phyloP scores from a whole-genome alignment of 2,329 filamentous ascomycete genomes.

The Arthroderma sp. region DNA sequence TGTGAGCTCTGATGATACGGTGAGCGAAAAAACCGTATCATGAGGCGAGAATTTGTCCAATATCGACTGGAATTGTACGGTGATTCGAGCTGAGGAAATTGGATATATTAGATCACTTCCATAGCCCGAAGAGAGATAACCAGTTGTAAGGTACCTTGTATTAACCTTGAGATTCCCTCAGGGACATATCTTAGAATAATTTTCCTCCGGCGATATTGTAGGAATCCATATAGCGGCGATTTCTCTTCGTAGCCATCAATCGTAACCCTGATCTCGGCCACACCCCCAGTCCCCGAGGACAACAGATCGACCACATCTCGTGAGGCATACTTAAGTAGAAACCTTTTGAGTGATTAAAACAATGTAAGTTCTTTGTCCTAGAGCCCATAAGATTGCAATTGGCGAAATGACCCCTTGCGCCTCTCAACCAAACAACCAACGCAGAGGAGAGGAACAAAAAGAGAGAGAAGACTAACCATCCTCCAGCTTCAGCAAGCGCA shows the following conservation, averaged over 20 bases:
- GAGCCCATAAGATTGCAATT: not conserved
- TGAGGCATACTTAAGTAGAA: conserved; percentile 79
- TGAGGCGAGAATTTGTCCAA: conserved; percentile 54
- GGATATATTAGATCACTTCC: conserved; percentile 5
- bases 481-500: conserved; percentile 69
- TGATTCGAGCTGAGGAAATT: conserved; percentile 55
- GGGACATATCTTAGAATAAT: conserved; percentile 88
- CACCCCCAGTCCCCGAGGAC: conserved; percentile 63
- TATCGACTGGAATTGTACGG: conserved; percentile 53
- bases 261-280: conserved; percentile 66
- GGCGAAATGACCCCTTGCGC: not conserved
- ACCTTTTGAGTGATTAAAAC: conserved; percentile 45
- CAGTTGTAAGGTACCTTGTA: conserved; percentile 58
- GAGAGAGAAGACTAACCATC: conserved; percentile 57
- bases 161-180: conserved; percentile 73
- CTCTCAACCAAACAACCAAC: not conserved
- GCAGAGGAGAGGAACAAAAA: conserved; percentile 3
- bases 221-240: conserved; percentile 81
- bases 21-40: conserved; percentile 70
- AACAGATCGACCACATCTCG: conserved; percentile 79
- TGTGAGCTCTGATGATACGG: conserved; percentile 62
- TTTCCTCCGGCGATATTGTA: conserved; percentile 79
- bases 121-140: too few relatives aligned
- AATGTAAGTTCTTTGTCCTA: conserved; percentile 7
- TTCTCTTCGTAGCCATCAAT: conserved; percentile 69